Conservation (phyloP, 1,284 basidiomycete genomes). For the Pseudozyma thailandica region DNA sequence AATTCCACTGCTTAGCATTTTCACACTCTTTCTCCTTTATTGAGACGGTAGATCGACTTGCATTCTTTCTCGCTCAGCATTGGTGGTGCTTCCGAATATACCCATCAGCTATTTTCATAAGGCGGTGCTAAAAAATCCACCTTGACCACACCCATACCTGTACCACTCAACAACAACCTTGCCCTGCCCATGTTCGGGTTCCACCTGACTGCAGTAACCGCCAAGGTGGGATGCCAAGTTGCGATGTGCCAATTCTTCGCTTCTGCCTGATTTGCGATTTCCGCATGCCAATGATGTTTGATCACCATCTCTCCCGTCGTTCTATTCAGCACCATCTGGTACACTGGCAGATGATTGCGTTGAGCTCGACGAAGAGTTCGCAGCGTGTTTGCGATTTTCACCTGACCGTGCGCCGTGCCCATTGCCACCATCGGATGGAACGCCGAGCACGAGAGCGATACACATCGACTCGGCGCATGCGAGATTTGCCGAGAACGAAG, state of each 20-base stretch:
- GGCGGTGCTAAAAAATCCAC: slow-evolving; percentile 31
- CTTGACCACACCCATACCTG: slow-evolving; percentile 26
- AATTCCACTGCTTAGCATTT: too few species aligned
- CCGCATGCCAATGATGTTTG: slow-evolving; percentile 9
- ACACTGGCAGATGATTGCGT: slow-evolving; percentile 20
- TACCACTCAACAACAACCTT: slow-evolving; percentile 18
- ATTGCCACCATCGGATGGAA: slow-evolving; percentile 39
- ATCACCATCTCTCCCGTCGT: slow-evolving; percentile 15
- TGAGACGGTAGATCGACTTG: too few species aligned
- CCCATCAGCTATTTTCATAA: slow-evolving; percentile 12
- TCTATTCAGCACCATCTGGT: slow-evolving; percentile 18
- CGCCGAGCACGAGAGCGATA: not conserved
- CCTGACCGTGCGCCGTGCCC: slow-evolving; percentile 27
- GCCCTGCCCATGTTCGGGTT: slow-evolving; percentile 27
- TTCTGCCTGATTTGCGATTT: slow-evolving; percentile 17
- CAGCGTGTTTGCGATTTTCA: slow-evolving; percentile 32
- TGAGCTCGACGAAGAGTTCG: slow-evolving; percentile 6
- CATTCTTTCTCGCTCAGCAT: too few species aligned
- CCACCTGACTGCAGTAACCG: slow-evolving; percentile 31
- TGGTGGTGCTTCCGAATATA: too few species aligned
- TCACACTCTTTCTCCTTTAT: too few species aligned
- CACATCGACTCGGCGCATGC: slow-evolving; percentile 8
- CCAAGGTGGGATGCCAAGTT: slow-evolving; percentile 21
- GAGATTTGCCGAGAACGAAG: slow-evolving; percentile 20
- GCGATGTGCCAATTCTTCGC: slow-evolving; percentile 14